Percentiles rank a stretch among this genome's conserved stretches.
Conservation (phyloP, 2,329 filamentous ascomycete species). For the Mycosphaerella sp. region DNA sequence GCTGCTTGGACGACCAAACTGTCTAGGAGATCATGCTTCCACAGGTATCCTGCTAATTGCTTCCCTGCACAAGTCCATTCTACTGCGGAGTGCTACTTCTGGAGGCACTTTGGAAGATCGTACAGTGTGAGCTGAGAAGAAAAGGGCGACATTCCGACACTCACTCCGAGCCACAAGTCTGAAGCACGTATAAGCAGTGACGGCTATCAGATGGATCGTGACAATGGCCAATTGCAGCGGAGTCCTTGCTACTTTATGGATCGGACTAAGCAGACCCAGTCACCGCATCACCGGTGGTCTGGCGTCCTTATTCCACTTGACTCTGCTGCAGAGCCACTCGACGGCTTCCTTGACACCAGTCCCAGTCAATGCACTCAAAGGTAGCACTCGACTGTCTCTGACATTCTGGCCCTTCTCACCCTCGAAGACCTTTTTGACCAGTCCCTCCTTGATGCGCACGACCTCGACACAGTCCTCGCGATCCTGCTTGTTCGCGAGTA, state of each 20-base stretch:
- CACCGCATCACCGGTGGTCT: constrained; percentile 89
- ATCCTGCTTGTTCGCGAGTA: constrained; percentile 97
- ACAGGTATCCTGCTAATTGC: no score
- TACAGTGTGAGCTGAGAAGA: no score
- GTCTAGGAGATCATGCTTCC: no score
- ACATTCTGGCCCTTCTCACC: constrained; percentile 82
- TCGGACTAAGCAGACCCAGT: constrained; percentile 21
- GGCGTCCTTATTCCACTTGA: constrained; percentile 94
- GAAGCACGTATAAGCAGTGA: background rate
- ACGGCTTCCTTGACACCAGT: constrained; percentile 86
- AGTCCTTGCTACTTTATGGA: no score
- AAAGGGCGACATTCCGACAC: no score
- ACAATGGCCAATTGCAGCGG: background rate
- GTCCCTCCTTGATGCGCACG: constrained; percentile 90
- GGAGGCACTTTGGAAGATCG: no score
- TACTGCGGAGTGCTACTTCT: no score
- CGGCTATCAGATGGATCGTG: background rate
- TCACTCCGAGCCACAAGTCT: no score
- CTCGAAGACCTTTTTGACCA: constrained; percentile 93
- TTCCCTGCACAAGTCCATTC: no score
- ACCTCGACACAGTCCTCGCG: constrained; percentile 96
- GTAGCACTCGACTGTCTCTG: constrained; percentile 82
- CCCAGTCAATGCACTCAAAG: constrained; percentile 80
- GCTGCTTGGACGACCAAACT: no score
- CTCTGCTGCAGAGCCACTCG: constrained; percentile 89